Conservation (phyloP, 805 yeast genomes). For the Teunomyces funiuensis region DNA sequence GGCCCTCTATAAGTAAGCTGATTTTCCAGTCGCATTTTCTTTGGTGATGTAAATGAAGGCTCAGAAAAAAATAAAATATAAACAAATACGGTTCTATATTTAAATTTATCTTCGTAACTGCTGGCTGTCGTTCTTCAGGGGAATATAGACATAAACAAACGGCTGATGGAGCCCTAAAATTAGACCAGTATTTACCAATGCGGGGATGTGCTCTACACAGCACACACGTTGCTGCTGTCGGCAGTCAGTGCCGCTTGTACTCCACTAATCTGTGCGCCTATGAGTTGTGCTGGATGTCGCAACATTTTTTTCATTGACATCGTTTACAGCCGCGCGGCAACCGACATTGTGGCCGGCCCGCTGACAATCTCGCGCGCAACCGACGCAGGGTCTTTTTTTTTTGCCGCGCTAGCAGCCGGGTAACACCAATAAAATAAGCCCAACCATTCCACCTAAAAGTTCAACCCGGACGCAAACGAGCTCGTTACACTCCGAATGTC, state of each 20-base stretch:
- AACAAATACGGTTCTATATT: conserved; percentile 1
- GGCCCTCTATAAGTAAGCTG: conserved; percentile 4
- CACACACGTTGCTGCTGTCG: no score
- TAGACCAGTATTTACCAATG: no score
- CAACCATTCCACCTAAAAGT: conserved; percentile 10
- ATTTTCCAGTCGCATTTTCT: conserved; percentile 2
- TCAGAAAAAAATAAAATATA: conserved; percentile 1
- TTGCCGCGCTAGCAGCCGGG: background rate
- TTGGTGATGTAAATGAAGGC: conserved; percentile 3
- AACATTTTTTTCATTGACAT: no score
- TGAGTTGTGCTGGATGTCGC: no score
- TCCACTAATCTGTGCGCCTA: no score
- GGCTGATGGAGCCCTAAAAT: no score
- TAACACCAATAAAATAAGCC: background rate
- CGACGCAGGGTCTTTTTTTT: no score
- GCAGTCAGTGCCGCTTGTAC: no score
- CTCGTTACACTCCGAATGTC: conserved; percentile 38
- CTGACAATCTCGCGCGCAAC: no score
- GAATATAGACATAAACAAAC: background rate
- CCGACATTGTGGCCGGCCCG: no score
- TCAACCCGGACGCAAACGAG: conserved; percentile 38
- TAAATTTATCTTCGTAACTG: background rate
- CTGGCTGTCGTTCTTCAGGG: conserved; percentile 3
- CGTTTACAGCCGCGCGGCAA: no score
- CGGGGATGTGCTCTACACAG: no score